phyloP scores from a whole-genome alignment of 495 filamentous ascomycete species.

The Daldinia loculata region DNA sequence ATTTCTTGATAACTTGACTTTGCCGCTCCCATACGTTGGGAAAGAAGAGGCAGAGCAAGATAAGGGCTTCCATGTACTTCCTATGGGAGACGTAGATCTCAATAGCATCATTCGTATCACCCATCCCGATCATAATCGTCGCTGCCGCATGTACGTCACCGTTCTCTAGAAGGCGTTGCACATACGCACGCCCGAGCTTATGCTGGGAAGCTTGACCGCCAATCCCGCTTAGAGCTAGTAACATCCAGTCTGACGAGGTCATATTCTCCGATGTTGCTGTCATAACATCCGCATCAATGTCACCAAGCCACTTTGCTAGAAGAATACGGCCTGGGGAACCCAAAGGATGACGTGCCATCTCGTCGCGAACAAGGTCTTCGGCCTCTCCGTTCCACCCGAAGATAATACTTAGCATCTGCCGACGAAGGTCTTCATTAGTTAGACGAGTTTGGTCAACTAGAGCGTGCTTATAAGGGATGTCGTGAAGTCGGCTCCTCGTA shows the following conservation, averaged over 20 bases:
- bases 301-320: slow-evolving; percentile 90
- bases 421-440: slow-evolving; percentile 84
- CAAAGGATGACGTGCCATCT: slow-evolving; percentile 76
- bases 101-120: slow-evolving; percentile 92
- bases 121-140: slow-evolving; percentile 89
- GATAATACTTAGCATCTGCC: slow-evolving; percentile 91
- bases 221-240: slow-evolving; percentile 91
- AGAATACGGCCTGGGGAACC: slow-evolving; percentile 80
- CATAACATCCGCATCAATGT: slow-evolving; percentile 83
- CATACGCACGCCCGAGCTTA: slow-evolving; percentile 90
- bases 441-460: slow-evolving; percentile 69
- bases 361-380: slow-evolving; percentile 83
- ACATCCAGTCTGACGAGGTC: slow-evolving; percentile 95
- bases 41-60: slow-evolving; percentile 78
- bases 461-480: slow-evolving; percentile 78
- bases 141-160: slow-evolving; percentile 92
- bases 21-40: slow-evolving; percentile 88
- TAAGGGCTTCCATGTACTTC: slow-evolving; percentile 88
- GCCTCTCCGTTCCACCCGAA: slow-evolving; percentile 96
- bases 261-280: slow-evolving; percentile 79
- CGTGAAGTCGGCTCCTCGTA: slow-evolving; percentile 74
- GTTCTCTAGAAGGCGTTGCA: slow-evolving; percentile 86
- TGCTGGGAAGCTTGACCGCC: slow-evolving; percentile 80
- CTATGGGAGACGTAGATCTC: slow-evolving; percentile 95
- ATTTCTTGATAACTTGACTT: slow-evolving; percentile 85